phyloP scores from a whole-genome alignment of 176 grass and related monocot species.

The Alloteropsis semialata region DNA sequence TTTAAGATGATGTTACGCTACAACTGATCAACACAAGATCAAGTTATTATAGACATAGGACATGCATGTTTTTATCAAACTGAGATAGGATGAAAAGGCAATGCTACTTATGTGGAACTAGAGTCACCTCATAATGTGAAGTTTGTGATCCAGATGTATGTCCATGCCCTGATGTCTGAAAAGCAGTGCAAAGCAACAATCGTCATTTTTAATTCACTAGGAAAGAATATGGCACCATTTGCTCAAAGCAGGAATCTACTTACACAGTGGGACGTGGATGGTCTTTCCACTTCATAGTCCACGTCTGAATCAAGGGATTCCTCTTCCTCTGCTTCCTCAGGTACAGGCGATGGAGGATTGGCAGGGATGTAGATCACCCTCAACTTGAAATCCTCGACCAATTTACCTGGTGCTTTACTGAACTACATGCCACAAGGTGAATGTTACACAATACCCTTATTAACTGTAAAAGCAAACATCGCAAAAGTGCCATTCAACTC shows the following conservation, averaged over 20 bases:
- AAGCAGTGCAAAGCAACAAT: neutral
- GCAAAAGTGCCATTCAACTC: neutral
- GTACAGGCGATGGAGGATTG: constrained; percentile 92
- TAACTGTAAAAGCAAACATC: neutral
- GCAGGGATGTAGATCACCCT: constrained; percentile 83
- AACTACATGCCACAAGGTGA: constrained; percentile 52
- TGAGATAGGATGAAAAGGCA: neutral
- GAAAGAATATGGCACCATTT: constrained; percentile 1
- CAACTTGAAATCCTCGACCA: constrained; percentile 86
- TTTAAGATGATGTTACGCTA: neutral
- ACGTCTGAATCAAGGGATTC: constrained; percentile 42
- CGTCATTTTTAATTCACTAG: neutral
- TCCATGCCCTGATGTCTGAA: constrained; percentile 56
- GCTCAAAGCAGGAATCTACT: constrained; percentile 27
- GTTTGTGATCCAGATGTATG: constrained; percentile 36
- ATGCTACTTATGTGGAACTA: constrained; percentile 26
- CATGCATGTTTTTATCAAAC: neutral
- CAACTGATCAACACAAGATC: neutral
- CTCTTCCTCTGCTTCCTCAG: constrained; percentile 86
- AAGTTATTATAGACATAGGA: neutral
- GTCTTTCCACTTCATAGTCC: constrained; percentile 52
- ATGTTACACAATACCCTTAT: neutral
- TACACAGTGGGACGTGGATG: constrained; percentile 45
- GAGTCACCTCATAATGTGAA: constrained; percentile 53
- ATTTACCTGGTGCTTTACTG: constrained; percentile 58